Evolutionary conservation across 768 basidiomycete genomes (phyloP).

Genomic region (Calocybe cyanea): DNA sequence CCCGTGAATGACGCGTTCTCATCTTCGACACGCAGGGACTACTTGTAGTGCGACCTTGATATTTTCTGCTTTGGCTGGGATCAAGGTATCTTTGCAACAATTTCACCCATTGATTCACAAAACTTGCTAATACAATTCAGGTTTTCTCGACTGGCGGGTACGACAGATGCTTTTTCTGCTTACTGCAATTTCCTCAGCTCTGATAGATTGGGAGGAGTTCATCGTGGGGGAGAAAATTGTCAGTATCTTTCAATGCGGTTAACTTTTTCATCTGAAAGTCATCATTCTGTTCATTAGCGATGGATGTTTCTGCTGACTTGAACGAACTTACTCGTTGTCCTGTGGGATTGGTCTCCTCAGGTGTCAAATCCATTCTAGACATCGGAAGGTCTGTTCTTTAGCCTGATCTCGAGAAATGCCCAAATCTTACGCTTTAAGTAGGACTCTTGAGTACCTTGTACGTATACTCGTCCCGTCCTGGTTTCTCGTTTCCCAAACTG

Average conservation of each 20-base stretch:
- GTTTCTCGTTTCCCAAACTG: not conserved
- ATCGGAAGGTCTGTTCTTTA: slow-evolving; percentile 61
- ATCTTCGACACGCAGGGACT: slow-evolving; percentile 36
- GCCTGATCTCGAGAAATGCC: not conserved
- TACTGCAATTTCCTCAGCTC: not conserved
- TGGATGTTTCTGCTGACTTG: slow-evolving; percentile 95
- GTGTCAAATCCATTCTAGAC: slow-evolving; percentile 93
- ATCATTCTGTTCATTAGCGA: slow-evolving; percentile 43
- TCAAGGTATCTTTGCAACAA: too few species aligned
- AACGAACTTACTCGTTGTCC: slow-evolving; percentile 86
- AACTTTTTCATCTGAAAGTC: not conserved
- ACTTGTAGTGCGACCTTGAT: slow-evolving; percentile 74
- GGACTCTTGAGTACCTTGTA: slow-evolving; percentile 80
- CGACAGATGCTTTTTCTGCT: slow-evolving; percentile 19
- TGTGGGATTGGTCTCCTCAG: slow-evolving; percentile 89
- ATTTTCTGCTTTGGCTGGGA: slow-evolving; percentile 77
- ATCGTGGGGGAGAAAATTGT: slow-evolving; percentile 47
- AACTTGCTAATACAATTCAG: slow-evolving; percentile 47
- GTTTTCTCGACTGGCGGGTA: slow-evolving; percentile 93
- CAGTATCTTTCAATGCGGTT: slow-evolving; percentile 7
- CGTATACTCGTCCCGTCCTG: slow-evolving; percentile 12
- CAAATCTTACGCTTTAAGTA: slow-evolving; percentile 20
- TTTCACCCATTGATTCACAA: not conserved
- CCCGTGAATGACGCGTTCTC: slow-evolving; percentile 16
- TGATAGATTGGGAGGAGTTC: slow-evolving; percentile 76